Conservation (phyloP, 257 asterid genomes). For the Thymus quinquecostatus region DNA sequence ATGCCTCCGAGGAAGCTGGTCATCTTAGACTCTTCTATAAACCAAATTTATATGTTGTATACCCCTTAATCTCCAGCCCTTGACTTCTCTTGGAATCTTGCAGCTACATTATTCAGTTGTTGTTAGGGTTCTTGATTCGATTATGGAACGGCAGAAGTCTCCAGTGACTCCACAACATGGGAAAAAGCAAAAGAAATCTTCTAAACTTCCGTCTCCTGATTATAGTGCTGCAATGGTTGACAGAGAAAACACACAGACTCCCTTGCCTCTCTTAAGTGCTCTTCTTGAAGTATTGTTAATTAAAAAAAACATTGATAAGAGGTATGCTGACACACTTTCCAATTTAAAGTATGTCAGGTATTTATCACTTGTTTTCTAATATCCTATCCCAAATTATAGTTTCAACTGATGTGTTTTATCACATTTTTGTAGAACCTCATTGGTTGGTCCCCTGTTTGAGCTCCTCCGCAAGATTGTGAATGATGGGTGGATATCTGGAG, state of each 20-base stretch:
- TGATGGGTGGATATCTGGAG: constrained; percentile 46
- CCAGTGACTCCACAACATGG: constrained; percentile 42
- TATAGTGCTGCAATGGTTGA: constrained; percentile 34
- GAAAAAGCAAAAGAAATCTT: constrained; percentile 66
- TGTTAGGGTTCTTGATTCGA: constrained; percentile 54
- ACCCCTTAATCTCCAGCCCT: constrained; percentile 5
- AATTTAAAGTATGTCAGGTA: constrained; percentile 15
- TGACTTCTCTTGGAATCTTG: constrained; percentile 40
- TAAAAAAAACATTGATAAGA: constrained; percentile 70
- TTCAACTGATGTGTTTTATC: constrained; percentile 30
- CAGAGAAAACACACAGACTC: constrained; percentile 47
- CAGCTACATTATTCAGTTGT: constrained; percentile 66
- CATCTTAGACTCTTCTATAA: constrained; percentile 13
- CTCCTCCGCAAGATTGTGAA: constrained; percentile 57
- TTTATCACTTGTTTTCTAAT: constrained; percentile 12
- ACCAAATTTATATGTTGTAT: constrained; percentile 8
- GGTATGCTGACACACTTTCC: constrained; percentile 47
- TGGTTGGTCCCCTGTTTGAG: constrained; percentile 72
- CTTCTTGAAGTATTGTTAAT: constrained; percentile 80
- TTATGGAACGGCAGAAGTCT: constrained; percentile 44
- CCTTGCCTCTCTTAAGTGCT: constrained; percentile 54
- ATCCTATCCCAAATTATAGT: constrained; percentile 12
- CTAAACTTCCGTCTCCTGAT: constrained; percentile 37
- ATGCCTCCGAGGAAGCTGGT: constrained; percentile 16
- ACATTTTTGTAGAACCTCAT: constrained; percentile 59